Evolutionary conservation across 2,329 filamentous ascomycete species (phyloP).

Genomic region (Orbilia blumenaviensis): DNA sequence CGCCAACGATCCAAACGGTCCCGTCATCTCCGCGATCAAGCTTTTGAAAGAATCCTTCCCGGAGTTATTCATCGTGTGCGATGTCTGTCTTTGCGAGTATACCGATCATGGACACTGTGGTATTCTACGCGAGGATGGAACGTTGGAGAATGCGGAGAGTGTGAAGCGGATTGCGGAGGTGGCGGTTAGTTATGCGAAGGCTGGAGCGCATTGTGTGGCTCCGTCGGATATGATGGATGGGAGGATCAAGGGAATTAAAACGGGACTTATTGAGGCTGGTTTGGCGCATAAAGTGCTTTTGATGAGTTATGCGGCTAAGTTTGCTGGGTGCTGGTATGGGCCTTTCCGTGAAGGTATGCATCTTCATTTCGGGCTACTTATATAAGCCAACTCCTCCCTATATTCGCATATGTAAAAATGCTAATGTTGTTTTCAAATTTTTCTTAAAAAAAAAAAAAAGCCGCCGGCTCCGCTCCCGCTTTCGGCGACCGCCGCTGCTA

Average conservation of each 20-base stretch:
- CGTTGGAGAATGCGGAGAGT: constrained; percentile 89
- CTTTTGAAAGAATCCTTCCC: constrained; percentile 86
- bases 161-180: constrained; percentile 96
- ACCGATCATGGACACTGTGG: constrained; percentile 98
- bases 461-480: constrained; percentile 86
- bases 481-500: constrained; percentile 98
- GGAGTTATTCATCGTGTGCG: constrained; percentile 86
- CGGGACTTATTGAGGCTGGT: constrained; percentile 94
- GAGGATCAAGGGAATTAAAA: constrained; percentile 94
- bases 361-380: no score
- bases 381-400: neutral
- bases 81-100: constrained; percentile 98
- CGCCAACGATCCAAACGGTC: constrained; percentile 81
- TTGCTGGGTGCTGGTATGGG: constrained; percentile 93
- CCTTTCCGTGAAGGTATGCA: constrained; percentile 86
- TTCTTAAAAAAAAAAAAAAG: constrained; percentile 45
- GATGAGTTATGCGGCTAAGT: constrained; percentile 99
- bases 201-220: constrained; percentile 94
- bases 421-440: neutral
- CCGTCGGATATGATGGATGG: constrained; percentile 99
- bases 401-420: neutral
- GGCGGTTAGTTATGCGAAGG: constrained; percentile 95
- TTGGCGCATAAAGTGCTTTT: constrained; percentile 89
- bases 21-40: constrained; percentile 70
- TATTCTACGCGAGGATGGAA: constrained; percentile 90